phyloP scores from a whole-genome alignment of 2,329 filamentous ascomycete genomes.

The Apiospora malaysiana region DNA sequence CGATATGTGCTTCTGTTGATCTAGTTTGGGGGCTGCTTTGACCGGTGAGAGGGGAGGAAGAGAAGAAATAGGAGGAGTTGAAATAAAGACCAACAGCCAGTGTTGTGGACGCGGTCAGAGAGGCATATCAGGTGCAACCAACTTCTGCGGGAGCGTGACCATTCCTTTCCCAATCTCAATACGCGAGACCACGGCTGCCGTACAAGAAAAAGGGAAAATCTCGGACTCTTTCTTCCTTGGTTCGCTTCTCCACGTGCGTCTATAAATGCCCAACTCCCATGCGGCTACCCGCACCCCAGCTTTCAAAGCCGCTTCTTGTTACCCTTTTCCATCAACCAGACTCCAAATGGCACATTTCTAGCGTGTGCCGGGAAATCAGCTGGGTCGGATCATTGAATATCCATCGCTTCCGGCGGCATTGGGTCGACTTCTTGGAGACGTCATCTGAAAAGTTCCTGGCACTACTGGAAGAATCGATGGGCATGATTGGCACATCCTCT shows the following conservation, averaged over 20 bases:
- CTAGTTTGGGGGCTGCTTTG: neutral
- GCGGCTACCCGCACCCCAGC: neutral
- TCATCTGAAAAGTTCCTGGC: neutral
- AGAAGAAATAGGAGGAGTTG: neutral
- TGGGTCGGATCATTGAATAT: neutral
- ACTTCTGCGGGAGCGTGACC: neutral
- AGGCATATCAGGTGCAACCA: neutral
- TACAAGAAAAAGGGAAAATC: neutral
- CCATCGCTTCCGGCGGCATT: neutral
- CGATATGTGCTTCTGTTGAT: slow-evolving; percentile 9
- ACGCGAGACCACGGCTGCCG: neutral
- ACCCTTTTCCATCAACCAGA: neutral
- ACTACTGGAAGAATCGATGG: neutral
- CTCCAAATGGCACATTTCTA: neutral
- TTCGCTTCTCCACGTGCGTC: slow-evolving; percentile 14
- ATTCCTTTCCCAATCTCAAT: neutral
- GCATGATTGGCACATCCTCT: slow-evolving; percentile 8
- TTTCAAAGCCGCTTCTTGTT: neutral
- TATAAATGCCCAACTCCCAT: neutral
- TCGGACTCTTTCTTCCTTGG: neutral
- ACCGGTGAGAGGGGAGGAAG: neutral
- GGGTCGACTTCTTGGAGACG: neutral
- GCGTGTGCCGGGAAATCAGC: neutral
- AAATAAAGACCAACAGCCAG: neutral
- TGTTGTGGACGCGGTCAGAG: neutral